Evolutionary conservation across 106 monocot species (phyloP).

Genomic region (Platanthera zijinensis): DNA sequence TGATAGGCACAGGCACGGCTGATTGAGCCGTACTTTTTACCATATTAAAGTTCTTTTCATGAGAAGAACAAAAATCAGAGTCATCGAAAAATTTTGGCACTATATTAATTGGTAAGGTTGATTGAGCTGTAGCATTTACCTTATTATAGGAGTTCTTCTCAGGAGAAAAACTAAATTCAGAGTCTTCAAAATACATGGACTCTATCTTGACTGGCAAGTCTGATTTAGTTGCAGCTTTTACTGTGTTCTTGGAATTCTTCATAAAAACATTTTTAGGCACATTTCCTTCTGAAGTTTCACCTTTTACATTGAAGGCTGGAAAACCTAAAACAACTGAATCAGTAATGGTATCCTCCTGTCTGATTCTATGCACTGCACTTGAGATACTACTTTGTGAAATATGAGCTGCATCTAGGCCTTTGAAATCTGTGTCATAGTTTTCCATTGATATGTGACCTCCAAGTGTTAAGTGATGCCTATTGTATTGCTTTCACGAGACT

Average conservation of each 20-base stretch:
- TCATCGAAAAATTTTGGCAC: conserved; percentile 2
- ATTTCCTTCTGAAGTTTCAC: not conserved
- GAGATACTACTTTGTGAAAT: conserved; percentile 2
- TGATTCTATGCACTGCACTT: not conserved
- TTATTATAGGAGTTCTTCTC: not conserved
- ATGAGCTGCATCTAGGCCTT: conserved; percentile 2
- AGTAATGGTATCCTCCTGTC: conserved; percentile 4
- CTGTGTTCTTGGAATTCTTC: not conserved
- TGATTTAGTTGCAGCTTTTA: not conserved
- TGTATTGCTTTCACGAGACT: not conserved
- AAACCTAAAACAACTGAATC: conserved; percentile 8
- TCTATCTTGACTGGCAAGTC: conserved; percentile 1
- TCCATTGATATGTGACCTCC: conserved; percentile 2
- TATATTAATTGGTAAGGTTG: not conserved
- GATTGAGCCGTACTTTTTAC: too few relatives aligned
- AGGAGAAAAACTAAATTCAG: not conserved
- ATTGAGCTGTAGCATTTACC: not conserved
- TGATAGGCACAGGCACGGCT: conserved; percentile 2
- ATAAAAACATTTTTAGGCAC: not conserved
- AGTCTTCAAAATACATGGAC: not conserved
- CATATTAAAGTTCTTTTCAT: not conserved
- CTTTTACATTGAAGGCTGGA: not conserved
- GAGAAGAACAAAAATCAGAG: not conserved
- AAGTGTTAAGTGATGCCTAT: conserved; percentile 5
- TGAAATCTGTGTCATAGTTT: conserved; percentile 1